These are phyloP conservation scores for Candida sithepensis DNA, from an alignment of 805 yeast species.

Conservation along the genomic window DNA sequence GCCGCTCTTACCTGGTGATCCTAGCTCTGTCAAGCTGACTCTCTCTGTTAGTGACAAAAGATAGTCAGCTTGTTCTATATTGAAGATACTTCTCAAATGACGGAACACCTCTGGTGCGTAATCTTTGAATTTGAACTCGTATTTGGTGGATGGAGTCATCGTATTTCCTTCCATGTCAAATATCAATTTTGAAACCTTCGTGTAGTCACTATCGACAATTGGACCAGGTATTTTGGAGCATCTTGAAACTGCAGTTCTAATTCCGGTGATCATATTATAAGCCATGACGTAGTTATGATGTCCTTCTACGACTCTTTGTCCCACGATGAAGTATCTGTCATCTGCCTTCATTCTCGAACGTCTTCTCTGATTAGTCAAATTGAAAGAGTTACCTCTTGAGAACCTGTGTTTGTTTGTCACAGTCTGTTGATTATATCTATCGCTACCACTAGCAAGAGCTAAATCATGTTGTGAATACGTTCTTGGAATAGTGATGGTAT, in stretches of 20 bases:
- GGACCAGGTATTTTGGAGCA: constrained; percentile 83
- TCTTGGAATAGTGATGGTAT: constrained; percentile 28
- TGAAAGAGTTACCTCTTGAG: constrained; percentile 21
- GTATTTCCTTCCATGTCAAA: constrained; percentile 87
- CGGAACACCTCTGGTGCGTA: constrained; percentile 93
- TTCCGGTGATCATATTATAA: constrained; percentile 96
- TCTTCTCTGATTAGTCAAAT: constrained; percentile 16
- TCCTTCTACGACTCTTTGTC: constrained; percentile 55
- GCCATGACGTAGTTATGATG: constrained; percentile 93
- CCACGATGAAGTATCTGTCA: constrained; percentile 30
- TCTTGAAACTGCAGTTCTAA: constrained; percentile 89
- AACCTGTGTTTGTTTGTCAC: constrained; percentile 16
- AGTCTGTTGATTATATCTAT: constrained; percentile 16
- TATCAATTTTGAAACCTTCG: constrained; percentile 69
- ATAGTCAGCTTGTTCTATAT: constrained; percentile 94
- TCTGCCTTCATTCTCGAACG: constrained; percentile 23
- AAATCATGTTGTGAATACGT: constrained; percentile 20
- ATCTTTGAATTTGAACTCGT: constrained; percentile 95
- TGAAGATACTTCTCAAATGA: constrained; percentile 73
- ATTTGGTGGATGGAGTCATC: constrained; percentile 87
- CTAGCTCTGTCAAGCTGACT: constrained; percentile 85
- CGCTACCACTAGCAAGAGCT: constrained; percentile 15
- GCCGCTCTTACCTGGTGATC: constrained; percentile 96
- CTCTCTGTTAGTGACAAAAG: constrained; percentile 88
- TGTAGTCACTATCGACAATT: constrained; percentile 67